phyloP scores from a whole-genome alignment of 2,329 filamentous ascomycete genomes.

The Lojkania enalia region DNA sequence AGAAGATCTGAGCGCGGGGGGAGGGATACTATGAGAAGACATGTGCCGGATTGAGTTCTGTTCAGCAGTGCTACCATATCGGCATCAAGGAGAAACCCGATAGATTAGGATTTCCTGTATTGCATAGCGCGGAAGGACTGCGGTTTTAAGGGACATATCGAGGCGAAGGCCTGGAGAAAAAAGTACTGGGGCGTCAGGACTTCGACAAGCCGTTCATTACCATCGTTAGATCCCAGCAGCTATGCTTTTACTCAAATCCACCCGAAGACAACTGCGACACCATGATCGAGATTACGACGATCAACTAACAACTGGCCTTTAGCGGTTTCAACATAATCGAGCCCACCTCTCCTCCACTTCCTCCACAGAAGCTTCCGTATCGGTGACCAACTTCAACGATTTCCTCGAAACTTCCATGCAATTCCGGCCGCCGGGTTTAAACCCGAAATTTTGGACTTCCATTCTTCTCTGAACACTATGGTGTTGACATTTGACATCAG shows the following conservation, averaged over 20 bases:
- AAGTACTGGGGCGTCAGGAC: too few relatives aligned
- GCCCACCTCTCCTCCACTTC: neutral
- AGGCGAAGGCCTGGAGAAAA: too few relatives aligned
- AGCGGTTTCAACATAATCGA: too few relatives aligned
- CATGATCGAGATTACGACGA: too few relatives aligned
- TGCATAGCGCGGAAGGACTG: too few relatives aligned
- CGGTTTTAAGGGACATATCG: too few relatives aligned
- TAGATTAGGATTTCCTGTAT: neutral
- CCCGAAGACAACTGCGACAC: too few relatives aligned
- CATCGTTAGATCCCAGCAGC: too few relatives aligned
- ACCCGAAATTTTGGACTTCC: neutral
- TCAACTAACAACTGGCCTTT: too few relatives aligned
- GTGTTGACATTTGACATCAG: neutral
- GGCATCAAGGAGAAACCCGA: neutral
- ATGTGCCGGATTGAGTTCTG: slow-evolving; percentile 10
- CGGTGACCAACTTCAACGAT: slow-evolving; percentile 1
- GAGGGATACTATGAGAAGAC: slow-evolving; percentile 3
- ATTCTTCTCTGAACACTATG: neutral
- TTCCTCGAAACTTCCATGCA: neutral
- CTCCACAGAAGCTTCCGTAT: neutral
- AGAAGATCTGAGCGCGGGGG: slow-evolving; percentile 1
- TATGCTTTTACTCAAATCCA: too few relatives aligned
- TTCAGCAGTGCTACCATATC: neutral
- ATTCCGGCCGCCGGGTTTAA: neutral
- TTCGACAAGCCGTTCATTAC: too few relatives aligned